These are phyloP conservation scores for Fusarium palustre DNA, from an alignment of 2,329 filamentous ascomycete genomes.

Conservation along the genomic window DNA sequence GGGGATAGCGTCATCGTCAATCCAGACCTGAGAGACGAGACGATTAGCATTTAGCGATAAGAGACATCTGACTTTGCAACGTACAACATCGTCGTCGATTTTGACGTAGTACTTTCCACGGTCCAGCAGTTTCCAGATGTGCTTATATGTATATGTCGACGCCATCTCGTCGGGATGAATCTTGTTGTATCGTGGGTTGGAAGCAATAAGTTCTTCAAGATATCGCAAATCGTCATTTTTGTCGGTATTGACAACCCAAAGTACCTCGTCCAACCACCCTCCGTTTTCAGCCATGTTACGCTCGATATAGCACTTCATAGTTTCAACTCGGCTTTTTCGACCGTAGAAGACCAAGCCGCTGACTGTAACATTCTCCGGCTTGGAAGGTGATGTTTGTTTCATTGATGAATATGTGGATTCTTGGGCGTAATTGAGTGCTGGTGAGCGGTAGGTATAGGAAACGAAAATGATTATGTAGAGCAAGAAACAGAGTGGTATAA, in stretches of 20 bases:
- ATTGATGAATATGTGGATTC: neutral
- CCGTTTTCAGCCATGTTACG: conserved; percentile 37
- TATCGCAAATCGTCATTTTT: conserved; percentile 22
- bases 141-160: conserved; percentile 28
- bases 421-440: neutral
- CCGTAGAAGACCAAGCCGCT: conserved; percentile 38
- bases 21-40: conserved; percentile 28
- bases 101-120: conserved; percentile 41
- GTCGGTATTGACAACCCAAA: conserved; percentile 35
- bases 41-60: conserved; percentile 8
- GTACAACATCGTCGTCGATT: conserved; percentile 36
- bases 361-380: conserved; percentile 29
- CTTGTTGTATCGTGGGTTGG: conserved; percentile 34
- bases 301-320: conserved; percentile 38
- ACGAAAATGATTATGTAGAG: conserved; percentile 10
- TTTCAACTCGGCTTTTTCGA: conserved; percentile 21
- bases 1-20: conserved; percentile 34
- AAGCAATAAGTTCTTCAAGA: conserved; percentile 31
- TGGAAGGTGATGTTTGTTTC: neutral
- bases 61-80: neutral
- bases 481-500: neutral
- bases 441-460: neutral
- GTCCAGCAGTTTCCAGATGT: conserved; percentile 36
- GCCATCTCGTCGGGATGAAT: conserved; percentile 21
- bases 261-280: conserved; percentile 36